Evolutionary conservation across 345 rosid genomes (phyloP), one percentile per base, ranked within the genome.

Genomic region (Brassica carinata): DNA sequence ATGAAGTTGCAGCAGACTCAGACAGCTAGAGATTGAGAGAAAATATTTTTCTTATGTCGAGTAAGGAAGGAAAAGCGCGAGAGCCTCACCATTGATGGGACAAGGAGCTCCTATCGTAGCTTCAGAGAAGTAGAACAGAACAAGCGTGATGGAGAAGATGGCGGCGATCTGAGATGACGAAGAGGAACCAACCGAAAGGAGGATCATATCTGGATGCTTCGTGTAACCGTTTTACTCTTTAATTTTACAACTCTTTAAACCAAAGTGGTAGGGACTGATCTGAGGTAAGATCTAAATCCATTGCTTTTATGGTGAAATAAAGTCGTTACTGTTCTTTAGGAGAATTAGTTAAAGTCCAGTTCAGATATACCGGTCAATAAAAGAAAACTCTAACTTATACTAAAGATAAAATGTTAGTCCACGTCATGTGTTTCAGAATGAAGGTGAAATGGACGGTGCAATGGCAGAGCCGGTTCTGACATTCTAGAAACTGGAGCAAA

Each of bases 1-100:
- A 73, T 43, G 43, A 67, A 55, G 18, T 17, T 65, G 15, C 67
- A 64, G 14, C 8, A 40, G 26, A 57, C 63, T 7, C 38, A 34
- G 38, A 34, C 38, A 34, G 6, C 38, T 43, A 43, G 15, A 45
- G 55, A 45, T 45, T 45, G 55, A 45, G 55, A 45, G 5, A 43
- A 43, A 43, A 0, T 14, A 10, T 10, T 43, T 43, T 48, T 34
- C 40, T 23, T 34, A n/a, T 23, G 23, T 2, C 8, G 45, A 78
- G 19, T 15, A 15, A 23, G 26, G n/a, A 4, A 10, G 31, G 14
- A 57, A 7, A 23, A 6, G 68, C 40, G 36, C n/a, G 3, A n/a
- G 69, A 75, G 67, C 66, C 73, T 58, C 64, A 71, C 84, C 84
- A 76, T 81, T 59, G 58, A 66, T 81, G 23, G 81, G 80, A 19